A percentile compares a stretch with the other conserved stretches of the same genome.
phyloP scores from a whole-genome alignment of 1,284 basidiomycete genomes.

The Cutaneotrichosporon cavernicola region DNA sequence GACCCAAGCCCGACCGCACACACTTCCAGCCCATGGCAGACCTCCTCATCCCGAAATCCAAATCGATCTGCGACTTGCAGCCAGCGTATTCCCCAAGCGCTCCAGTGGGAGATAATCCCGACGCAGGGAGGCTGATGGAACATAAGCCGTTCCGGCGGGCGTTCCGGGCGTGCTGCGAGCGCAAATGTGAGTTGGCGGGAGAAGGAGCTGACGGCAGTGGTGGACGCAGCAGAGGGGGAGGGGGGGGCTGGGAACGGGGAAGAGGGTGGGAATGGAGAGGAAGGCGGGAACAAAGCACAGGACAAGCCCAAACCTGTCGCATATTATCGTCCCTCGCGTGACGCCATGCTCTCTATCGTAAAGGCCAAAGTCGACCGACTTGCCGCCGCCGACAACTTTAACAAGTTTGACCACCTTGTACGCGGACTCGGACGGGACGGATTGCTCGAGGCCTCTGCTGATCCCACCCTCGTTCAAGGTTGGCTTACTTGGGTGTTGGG shows the following conservation, averaged over 20 bases:
- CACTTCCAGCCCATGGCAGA: constrained; percentile 46
- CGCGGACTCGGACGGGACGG: constrained; percentile 41
- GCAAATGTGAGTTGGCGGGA: constrained; percentile 33
- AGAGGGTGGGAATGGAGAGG: too few species aligned
- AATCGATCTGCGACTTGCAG: constrained; percentile 25
- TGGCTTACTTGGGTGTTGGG: constrained; percentile 10
- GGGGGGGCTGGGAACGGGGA: too few species aligned
- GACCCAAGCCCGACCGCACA: constrained; percentile 13
- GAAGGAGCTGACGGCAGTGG: constrained; percentile 22
- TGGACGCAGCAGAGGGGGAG: constrained; percentile 17
- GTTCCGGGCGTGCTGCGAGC: constrained; percentile 45
- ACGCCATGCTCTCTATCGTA: constrained; percentile 29
- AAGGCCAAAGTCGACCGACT: constrained; percentile 39
- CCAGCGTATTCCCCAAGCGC: constrained; percentile 34
- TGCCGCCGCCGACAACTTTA: constrained; percentile 30
- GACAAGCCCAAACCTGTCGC: neutral
- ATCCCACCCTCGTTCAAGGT: constrained; percentile 32
- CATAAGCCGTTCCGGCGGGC: constrained; percentile 32
- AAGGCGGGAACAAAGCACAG: too few species aligned
- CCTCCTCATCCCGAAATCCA: constrained; percentile 33
- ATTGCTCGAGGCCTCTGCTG: constrained; percentile 25
- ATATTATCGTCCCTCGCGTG: constrained; percentile 43
- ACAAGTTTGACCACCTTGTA: constrained; percentile 46
- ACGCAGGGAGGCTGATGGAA: constrained; percentile 32
- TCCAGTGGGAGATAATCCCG: constrained; percentile 30